phyloP scores from a whole-genome alignment of 305 asterid genomes.

The Fraxinus albicans region DNA sequence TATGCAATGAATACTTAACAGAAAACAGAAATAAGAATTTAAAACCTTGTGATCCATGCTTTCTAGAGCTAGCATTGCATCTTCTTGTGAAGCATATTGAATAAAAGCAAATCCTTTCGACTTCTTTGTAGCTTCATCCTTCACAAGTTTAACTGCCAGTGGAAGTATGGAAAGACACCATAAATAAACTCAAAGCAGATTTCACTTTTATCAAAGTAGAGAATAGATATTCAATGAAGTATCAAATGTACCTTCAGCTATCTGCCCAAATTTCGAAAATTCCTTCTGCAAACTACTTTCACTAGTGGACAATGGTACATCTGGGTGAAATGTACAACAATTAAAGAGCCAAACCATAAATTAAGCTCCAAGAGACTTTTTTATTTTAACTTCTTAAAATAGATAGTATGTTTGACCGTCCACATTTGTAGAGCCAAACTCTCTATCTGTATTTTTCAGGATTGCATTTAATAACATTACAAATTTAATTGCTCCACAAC shows the following conservation, averaged over 20 bases:
- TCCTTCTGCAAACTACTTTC: conserved; percentile 46
- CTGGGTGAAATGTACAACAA: conserved; percentile 26
- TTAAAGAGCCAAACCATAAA: not conserved
- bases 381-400: not conserved
- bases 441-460: not conserved
- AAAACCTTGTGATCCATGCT: conserved; percentile 60
- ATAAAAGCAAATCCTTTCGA: conserved; percentile 58
- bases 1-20: not conserved
- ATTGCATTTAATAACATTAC: not conserved
- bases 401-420: not conserved
- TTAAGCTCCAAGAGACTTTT: not conserved
- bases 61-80: conserved; percentile 52
- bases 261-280: conserved; percentile 56
- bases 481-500: not conserved
- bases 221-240: not conserved
- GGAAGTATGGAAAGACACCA: not conserved
- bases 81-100: conserved; percentile 57
- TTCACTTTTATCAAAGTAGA: not conserved
- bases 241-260: conserved; percentile 51
- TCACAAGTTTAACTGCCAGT: conserved; percentile 42
- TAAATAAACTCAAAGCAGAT: conserved; percentile 1
- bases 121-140: conserved; percentile 43
- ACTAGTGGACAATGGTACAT: conserved; percentile 43
- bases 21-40: not conserved
- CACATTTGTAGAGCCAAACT: not conserved